Base-by-base conservation (phyloP, 257 asterid species). In the Solanum medicagineum region DNA sequence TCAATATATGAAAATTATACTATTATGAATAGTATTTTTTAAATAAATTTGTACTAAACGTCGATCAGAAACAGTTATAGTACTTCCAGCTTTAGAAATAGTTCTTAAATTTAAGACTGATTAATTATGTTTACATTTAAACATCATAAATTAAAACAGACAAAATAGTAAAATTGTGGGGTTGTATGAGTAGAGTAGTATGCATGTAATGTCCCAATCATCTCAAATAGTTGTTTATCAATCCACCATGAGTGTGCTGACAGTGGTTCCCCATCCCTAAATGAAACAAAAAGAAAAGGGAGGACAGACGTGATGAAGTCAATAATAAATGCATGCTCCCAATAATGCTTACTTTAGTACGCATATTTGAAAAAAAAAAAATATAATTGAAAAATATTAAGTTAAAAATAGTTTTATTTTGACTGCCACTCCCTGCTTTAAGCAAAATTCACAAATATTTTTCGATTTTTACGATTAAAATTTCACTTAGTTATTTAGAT, bases 171-270 rank as follows among this genome's bases (percentile, higher is more conserved):
- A 73, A 45, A 12, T 74, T 7, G 57, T 22, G 42, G 42, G 42
- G 2, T 81, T 56, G 6, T 1, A 9, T 49, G 51, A 56, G 16
- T 80, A 60, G 7, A 77, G 17, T 32, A 54, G 47, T 54, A 56
- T 26, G 29, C 16, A 17, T 85, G 92, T 87, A 15, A 63, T n/a
- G 94, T 91, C 94, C 80, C 88, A 85, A 77, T 92, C 94, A 15
- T 42, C 42, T 85, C 86, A 87, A 85, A 85, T 90, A 82, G 86
- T 87, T 85, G 85, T 79, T 86, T 9, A 59, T 88, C 77, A 57
- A 60, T 85, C 87, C 51, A 45, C 22, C 70, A n/a, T 60, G 8
- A 75, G 22, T 75, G 56, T 73, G 3, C 20, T 22, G 81, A 49
- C 81, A 75, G 7, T 73, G 56, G 56, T 44, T 42, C 22, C 32